Evolutionary conservation across 306 rosid genomes (phyloP).

Genomic region (Hippophae tibetana): DNA sequence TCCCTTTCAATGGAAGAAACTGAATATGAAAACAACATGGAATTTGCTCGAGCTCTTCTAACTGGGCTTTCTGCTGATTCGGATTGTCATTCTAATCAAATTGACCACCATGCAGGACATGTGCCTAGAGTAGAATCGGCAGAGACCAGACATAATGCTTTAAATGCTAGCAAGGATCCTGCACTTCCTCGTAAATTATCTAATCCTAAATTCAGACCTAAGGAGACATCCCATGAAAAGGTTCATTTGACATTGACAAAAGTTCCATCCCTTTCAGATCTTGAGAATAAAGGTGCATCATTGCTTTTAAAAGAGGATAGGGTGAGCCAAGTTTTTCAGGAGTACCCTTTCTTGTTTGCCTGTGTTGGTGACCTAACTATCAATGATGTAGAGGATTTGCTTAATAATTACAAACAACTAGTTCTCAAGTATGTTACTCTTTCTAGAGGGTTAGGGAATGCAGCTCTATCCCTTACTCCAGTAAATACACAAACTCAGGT

Average conservation of each 20-base stretch:
- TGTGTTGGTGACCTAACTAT: slow-evolving; percentile 63
- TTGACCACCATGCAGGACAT: slow-evolving; percentile 32
- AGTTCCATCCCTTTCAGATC: slow-evolving; percentile 73
- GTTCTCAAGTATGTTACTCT: slow-evolving; percentile 78
- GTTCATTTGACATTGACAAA: slow-evolving; percentile 35
- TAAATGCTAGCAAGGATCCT: slow-evolving; percentile 32
- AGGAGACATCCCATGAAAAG: slow-evolving; percentile 23
- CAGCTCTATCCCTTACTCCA: slow-evolving; percentile 30
- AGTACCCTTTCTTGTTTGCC: slow-evolving; percentile 73
- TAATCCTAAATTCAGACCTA: slow-evolving; percentile 31
- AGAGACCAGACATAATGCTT: slow-evolving; percentile 29
- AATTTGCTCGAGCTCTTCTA: slow-evolving; percentile 78
- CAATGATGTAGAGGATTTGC: slow-evolving; percentile 70
- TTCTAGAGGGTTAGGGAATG: slow-evolving; percentile 60
- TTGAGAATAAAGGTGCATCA: slow-evolving; percentile 82
- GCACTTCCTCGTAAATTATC: slow-evolving; percentile 29
- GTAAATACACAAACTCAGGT: slow-evolving; percentile 29
- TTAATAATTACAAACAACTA: slow-evolving; percentile 72
- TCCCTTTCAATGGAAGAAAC: slow-evolving; percentile 86
- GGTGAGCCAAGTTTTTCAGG: slow-evolving; percentile 54
- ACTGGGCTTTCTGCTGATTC: slow-evolving; percentile 62
- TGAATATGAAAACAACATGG: slow-evolving; percentile 84
- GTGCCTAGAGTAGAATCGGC: slow-evolving; percentile 25
- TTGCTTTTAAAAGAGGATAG: slow-evolving; percentile 62
- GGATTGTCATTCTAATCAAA: slow-evolving; percentile 37